Evolutionary conservation across 1,284 basidiomycete species (phyloP), one percentile per base, ranked within the genome.

Genomic region (Chiua sp.): DNA sequence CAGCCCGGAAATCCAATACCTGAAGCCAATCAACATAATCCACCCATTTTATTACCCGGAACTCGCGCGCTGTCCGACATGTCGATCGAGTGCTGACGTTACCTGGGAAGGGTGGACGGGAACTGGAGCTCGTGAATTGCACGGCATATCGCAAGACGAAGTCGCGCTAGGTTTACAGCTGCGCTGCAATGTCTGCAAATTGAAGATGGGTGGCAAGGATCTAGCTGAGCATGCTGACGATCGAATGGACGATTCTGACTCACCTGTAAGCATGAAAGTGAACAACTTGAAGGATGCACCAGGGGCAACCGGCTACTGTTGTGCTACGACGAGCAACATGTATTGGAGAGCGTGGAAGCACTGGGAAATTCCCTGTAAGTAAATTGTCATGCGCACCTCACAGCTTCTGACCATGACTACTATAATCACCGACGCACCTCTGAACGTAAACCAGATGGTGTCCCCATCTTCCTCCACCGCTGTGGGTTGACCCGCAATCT

Each of bases 11-110:
- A 47, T 44, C 0, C 47, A 61, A 5, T 71, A 72, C 58, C 53
- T 71, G 49, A 69, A 67, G 37, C 64, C 63, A 4, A 26, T 72
- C 33, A 71, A 63, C 22, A 58, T 70, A 2, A n/a, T 72, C 1
- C 68, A 72, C 33, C 67, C 62, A 0, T 57, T 71, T 16, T 70
- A 66, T 47, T 63, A 62, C 16, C 49, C 53, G 3, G 49, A 56
- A 13, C 60, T 72, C 8, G 28, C 51, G 7, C 52, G 59, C 7
- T 71, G 69, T 51, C 63, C 67, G 2, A 47, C 55, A 32, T 71
- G 68, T 39, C 49, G 28, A 7, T 63, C 59, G 16, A 37, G 4
- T 6, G 42, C 13, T 1, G 56, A 65, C 13, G 20, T 64, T 15
- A 49, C 23, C 1, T 64, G 39, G 50, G 63, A 67, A 51, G 61